phyloP scores from a whole-genome alignment of 2,329 filamentous ascomycete species.

The Colletotrichum acutatum region DNA sequence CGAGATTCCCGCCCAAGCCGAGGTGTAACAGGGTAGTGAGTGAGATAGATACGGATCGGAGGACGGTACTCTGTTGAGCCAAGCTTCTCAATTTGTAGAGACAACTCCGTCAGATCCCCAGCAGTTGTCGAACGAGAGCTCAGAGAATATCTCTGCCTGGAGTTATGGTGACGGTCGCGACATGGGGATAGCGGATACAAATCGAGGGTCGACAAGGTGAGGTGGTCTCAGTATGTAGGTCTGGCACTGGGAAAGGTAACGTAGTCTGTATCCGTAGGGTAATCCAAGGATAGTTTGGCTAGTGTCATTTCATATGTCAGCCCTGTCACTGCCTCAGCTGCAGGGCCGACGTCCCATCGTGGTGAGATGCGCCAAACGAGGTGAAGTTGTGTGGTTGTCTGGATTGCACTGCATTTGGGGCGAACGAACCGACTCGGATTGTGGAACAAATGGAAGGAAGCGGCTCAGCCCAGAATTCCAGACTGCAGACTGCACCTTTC shows the following conservation, averaged over 20 bases:
- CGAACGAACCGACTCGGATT: no score
- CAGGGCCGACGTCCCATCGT: not conserved
- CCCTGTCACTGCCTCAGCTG: not conserved
- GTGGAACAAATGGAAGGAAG: not conserved
- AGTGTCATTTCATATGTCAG: not conserved
- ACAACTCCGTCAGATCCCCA: not conserved
- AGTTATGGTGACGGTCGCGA: not conserved
- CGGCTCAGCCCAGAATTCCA: not conserved
- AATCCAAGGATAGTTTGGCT: not conserved
- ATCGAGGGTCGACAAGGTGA: not conserved
- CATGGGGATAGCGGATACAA: not conserved
- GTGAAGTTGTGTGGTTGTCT: no score
- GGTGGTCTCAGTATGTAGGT: not conserved
- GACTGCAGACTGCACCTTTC: not conserved
- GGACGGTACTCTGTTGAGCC: not conserved
- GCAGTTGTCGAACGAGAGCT: not conserved
- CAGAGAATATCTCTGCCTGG: constrained; percentile 31
- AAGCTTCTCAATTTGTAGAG: not conserved
- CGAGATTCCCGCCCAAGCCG: not conserved
- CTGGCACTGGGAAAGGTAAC: no score
- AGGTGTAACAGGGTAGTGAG: no score
- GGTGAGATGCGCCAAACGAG: no score
- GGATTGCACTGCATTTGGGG: not conserved
- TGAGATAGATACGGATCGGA: not conserved
- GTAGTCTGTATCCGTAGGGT: no score